These are phyloP conservation scores for Umbilicaria muhlenbergii DNA, from an alignment of 495 filamentous ascomycete genomes.

Conservation along the genomic window DNA sequence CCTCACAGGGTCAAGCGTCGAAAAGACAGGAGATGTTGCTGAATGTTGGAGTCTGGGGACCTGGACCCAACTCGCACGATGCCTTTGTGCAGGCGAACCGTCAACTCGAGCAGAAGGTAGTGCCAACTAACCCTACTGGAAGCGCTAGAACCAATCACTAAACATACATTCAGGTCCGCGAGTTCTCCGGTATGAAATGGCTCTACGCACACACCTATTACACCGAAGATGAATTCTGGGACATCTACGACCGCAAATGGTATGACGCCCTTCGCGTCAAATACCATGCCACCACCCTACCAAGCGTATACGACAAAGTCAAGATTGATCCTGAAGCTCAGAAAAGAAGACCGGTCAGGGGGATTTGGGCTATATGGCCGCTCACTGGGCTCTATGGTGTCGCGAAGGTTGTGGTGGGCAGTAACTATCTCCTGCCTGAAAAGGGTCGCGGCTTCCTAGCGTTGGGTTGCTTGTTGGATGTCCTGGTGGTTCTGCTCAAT, in stretches of 20 bases:
- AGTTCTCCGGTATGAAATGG: conserved; percentile 52
- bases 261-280: conserved; percentile 33
- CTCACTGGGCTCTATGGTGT: conserved; percentile 40
- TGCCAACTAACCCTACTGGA: no score
- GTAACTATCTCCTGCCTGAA: conserved; percentile 37
- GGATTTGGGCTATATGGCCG: conserved; percentile 18
- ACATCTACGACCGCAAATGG: conserved; percentile 29
- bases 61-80: conserved; percentile 16
- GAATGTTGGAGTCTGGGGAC: conserved; percentile 41
- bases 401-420: conserved; percentile 34
- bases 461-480: no score
- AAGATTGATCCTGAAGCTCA: conserved; percentile 21
- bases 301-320: conserved; percentile 38
- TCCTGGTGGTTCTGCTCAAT: no score
- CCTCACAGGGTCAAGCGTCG: conserved; percentile 4
- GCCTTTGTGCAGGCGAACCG: conserved; percentile 42
- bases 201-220: conserved; percentile 43
- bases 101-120: conserved; percentile 47
- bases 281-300: conserved; percentile 31
- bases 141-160: no score
- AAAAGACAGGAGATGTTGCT: conserved; percentile 22
- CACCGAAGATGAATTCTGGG: conserved; percentile 39
- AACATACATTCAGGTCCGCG: conserved; percentile 11
- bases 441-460: background rate
- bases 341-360: background rate